Percentiles rank a stretch among this genome's conserved stretches.
phyloP scores from a whole-genome alignment of 2,329 filamentous ascomycete species.

The Neonectria sp. region DNA sequence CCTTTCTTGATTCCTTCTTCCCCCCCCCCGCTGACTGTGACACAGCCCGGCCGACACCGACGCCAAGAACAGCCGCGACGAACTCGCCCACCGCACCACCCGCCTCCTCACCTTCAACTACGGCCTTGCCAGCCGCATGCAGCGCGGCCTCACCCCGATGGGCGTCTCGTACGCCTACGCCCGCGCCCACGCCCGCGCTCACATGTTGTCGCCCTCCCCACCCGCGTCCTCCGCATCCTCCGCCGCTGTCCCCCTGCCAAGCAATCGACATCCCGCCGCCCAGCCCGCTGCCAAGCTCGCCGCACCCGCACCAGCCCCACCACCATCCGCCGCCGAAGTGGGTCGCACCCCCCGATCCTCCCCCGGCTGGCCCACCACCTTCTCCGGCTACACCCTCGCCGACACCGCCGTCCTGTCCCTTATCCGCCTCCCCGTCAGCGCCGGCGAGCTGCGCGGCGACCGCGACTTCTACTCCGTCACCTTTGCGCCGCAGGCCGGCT shows the following conservation, averaged over 20 bases:
- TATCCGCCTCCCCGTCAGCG: constrained; percentile 51
- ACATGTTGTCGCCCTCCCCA: constrained; percentile 7
- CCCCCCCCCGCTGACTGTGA: neutral
- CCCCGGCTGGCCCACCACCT: constrained; percentile 38
- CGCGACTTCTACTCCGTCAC: constrained; percentile 51
- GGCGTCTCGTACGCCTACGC: neutral
- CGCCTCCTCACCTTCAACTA: constrained; percentile 55
- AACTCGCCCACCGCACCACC: constrained; percentile 52
- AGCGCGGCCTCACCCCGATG: constrained; percentile 40
- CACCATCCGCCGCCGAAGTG: constrained; percentile 35
- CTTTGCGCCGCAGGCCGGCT: constrained; percentile 48
- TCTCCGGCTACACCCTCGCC: constrained; percentile 51
- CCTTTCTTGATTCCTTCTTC: neutral
- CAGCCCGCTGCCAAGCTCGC: constrained; percentile 23
- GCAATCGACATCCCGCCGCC: constrained; percentile 16
- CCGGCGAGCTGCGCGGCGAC: constrained; percentile 51
- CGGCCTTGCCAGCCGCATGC: constrained; percentile 51
- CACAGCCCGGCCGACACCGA: constrained; percentile 54
- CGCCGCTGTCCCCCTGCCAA: constrained; percentile 30
- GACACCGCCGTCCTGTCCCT: constrained; percentile 51
- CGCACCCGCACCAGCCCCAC: neutral
- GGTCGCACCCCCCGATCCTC: constrained; percentile 33
- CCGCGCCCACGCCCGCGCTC: constrained; percentile 26
- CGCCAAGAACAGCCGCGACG: constrained; percentile 54
- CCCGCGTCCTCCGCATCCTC: constrained; percentile 35